These are phyloP conservation scores for Passiflora organensis DNA, from an alignment of 345 rosid species.

Conservation along the genomic window DNA sequence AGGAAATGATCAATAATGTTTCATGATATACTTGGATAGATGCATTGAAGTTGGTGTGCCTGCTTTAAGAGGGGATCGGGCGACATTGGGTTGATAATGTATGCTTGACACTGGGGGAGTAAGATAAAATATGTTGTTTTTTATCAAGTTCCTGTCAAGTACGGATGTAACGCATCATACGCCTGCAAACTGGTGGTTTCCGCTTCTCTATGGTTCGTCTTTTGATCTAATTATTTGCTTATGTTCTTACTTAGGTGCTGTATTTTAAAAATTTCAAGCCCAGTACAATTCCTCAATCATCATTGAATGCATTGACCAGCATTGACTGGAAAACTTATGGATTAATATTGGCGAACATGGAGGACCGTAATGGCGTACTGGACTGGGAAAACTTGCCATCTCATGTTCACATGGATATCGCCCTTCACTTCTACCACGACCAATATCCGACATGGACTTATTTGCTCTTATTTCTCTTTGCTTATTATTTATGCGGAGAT, in stretches of 20 bases:
- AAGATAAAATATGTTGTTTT: too few species aligned
- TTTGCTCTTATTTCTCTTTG: conserved; percentile 7
- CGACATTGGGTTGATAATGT: background rate
- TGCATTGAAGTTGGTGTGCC: background rate
- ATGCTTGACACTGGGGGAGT: background rate
- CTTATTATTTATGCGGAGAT: background rate
- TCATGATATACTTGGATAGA: too few species aligned
- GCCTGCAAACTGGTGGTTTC: background rate
- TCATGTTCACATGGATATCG: conserved; percentile 44
- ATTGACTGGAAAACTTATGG: conserved; percentile 89
- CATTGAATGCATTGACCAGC: conserved; percentile 51
- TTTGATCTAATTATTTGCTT: conserved; percentile 12
- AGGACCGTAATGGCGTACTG: conserved; percentile 44
- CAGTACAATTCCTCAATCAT: conserved; percentile 39
- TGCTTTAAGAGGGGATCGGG: too few species aligned
- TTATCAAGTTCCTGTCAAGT: too few species aligned
- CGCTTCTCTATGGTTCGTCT: background rate
- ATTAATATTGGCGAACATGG: conserved; percentile 40
- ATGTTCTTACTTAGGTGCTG: conserved; percentile 50
- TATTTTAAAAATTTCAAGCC: conserved; percentile 68
- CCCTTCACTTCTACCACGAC: conserved; percentile 60
- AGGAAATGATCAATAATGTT: background rate
- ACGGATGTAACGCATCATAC: background rate
- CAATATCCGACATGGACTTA: conserved; percentile 42
- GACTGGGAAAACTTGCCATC: conserved; percentile 73